These are phyloP conservation scores for Purshia tridentata DNA, from an alignment of 306 rosid species.

Conservation along the genomic window DNA sequence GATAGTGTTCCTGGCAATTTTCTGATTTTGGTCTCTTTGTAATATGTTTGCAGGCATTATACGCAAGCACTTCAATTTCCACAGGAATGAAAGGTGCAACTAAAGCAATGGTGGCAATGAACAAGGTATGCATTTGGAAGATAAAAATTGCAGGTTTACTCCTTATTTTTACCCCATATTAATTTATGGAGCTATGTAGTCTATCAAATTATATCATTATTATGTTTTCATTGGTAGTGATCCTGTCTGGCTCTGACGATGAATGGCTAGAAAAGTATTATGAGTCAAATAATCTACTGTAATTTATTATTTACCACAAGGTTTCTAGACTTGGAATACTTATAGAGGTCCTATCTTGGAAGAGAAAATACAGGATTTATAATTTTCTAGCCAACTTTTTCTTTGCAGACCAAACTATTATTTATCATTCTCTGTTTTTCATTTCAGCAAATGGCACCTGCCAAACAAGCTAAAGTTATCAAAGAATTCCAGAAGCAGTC, in stretches of 20 bases:
- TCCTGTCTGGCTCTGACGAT: not conserved
- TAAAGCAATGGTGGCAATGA: conserved; percentile 98
- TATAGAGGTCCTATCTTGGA: no score
- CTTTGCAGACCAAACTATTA: not conserved
- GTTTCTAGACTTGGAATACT: no score
- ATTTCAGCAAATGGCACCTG: conserved; percentile 93
- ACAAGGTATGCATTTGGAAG: conserved; percentile 51
- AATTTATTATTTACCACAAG: no score
- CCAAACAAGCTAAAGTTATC: conserved; percentile 91
- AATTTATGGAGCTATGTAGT: not conserved
- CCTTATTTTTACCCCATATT: not conserved
- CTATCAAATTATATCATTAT: not conserved
- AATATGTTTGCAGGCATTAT: conserved; percentile 62
- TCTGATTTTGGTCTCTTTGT: not conserved
- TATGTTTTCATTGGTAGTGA: not conserved
- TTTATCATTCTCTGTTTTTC: conserved; percentile 25
- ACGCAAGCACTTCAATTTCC: conserved; percentile 93
- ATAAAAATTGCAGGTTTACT: not conserved
- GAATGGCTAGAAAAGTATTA: no score
- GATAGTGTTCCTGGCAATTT: not conserved
- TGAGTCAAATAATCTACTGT: no score
- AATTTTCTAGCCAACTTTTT: no score
- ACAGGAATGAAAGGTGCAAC: conserved; percentile 99
- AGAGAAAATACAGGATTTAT: no score
- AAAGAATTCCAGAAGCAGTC: conserved; percentile 88